Evolutionary conservation across 352 stramenopile genomes (phyloP).

Genomic region (Phytophthora hibernalis): DNA sequence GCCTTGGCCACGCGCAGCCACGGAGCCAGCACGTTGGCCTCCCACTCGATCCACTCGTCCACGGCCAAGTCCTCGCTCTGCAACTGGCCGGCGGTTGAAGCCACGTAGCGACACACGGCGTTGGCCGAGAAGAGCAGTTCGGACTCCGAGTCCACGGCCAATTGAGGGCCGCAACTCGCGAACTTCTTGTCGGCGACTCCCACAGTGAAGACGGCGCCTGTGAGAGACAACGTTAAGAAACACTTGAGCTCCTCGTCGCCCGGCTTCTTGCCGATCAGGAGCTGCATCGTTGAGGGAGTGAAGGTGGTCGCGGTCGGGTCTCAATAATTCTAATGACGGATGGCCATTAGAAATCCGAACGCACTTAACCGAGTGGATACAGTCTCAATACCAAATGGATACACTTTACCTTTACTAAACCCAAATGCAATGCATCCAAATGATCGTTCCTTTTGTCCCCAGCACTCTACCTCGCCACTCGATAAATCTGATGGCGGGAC

Average conservation of each 20-base stretch:
- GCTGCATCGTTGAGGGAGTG: conserved; percentile 53
- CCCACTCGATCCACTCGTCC: conserved; percentile 88
- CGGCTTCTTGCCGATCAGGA: conserved; percentile 67
- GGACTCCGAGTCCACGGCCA: conserved; percentile 40
- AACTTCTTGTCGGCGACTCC: conserved; percentile 67
- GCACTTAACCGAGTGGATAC: not conserved
- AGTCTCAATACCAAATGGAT: not conserved
- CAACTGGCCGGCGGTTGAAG: conserved; percentile 54
- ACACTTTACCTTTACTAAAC: no score
- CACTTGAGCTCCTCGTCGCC: conserved; percentile 86
- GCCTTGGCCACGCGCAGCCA: conserved; percentile 71
- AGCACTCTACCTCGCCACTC: not conserved
- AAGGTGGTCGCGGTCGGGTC: not conserved
- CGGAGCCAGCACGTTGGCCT: conserved; percentile 66
- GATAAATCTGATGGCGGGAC: conserved; percentile 29
- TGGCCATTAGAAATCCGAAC: conserved; percentile 3
- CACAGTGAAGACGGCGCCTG: conserved; percentile 54
- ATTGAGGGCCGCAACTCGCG: conserved; percentile 60
- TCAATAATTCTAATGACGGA: conserved; percentile 28
- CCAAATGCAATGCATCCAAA: no score
- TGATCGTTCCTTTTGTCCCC: no score
- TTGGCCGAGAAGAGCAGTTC: conserved; percentile 81
- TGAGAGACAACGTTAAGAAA: conserved; percentile 69
- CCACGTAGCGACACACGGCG: conserved; percentile 78
- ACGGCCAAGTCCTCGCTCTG: conserved; percentile 78